Evolutionary conservation across 495 filamentous ascomycete genomes (phyloP).

Genomic region (Sporormia fimetaria): DNA sequence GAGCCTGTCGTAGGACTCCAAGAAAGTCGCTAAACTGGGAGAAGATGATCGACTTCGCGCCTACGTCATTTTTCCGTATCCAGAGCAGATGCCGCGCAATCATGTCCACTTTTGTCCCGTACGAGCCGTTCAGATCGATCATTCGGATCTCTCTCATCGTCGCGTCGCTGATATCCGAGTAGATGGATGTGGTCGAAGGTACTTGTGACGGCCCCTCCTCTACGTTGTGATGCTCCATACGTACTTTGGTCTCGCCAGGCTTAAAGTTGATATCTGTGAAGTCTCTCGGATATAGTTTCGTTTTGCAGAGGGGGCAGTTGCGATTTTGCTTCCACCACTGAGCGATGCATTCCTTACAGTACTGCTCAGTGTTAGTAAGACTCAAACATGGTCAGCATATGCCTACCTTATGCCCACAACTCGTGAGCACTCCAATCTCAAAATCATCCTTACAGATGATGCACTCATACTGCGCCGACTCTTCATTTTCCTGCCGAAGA

Average conservation of each 20-base stretch:
- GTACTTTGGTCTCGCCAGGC: constrained; percentile 55
- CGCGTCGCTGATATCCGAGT: constrained; percentile 58
- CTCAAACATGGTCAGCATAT: background rate
- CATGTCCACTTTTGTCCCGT: constrained; percentile 83
- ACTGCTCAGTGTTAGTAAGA: constrained; percentile 36
- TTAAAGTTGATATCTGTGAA: constrained; percentile 77
- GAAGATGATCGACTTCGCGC: constrained; percentile 82
- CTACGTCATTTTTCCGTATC: constrained; percentile 73
- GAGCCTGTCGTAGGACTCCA: constrained; percentile 55
- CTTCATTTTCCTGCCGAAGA: constrained; percentile 46
- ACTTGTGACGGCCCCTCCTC: constrained; percentile 4
- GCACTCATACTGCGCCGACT: constrained; percentile 51
- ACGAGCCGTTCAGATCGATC: constrained; percentile 64
- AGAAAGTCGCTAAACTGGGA: constrained; percentile 79
- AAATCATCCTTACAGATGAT: constrained; percentile 69
- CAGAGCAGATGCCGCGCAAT: constrained; percentile 67
- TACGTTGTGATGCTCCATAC: constrained; percentile 49
- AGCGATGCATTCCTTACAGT: constrained; percentile 73
- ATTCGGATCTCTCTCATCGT: constrained; percentile 70
- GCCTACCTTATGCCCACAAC: constrained; percentile 58
- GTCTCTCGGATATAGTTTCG: constrained; percentile 45
- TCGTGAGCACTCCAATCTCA: constrained; percentile 69
- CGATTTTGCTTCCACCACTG: constrained; percentile 48
- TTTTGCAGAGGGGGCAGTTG: constrained; percentile 54
- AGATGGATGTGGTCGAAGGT: constrained; percentile 45